Conservation (phyloP, 306 rosid genomes). For the Fragaria nilgerrensis region DNA sequence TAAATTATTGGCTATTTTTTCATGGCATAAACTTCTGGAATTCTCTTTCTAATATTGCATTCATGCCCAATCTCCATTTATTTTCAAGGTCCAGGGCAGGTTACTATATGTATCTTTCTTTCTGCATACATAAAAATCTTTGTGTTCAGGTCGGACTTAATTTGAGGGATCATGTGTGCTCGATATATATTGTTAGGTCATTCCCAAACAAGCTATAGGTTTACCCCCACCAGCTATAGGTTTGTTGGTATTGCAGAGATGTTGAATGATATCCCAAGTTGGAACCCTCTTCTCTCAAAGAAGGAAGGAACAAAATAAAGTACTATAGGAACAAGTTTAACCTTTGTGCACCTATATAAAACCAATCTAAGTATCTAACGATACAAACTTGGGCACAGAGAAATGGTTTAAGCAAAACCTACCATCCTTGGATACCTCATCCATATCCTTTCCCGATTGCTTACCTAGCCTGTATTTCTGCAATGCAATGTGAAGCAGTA, state of each 20-base stretch:
- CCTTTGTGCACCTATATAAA: neutral
- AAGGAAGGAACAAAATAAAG: neutral
- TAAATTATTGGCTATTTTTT: neutral
- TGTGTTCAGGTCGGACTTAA: neutral
- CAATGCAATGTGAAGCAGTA: slow-evolving; percentile 33
- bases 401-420: slow-evolving; percentile 30
- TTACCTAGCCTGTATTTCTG: slow-evolving; percentile 97
- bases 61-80: neutral
- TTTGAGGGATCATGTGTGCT: neutral
- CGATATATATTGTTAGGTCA: neutral
- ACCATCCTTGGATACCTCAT: slow-evolving; percentile 91
- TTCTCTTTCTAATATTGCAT: neutral
- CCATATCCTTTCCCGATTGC: slow-evolving; percentile 93
- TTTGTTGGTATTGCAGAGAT: neutral
- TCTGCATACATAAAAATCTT: neutral
- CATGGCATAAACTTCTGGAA: neutral
- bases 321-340: neutral
- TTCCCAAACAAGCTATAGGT: neutral
- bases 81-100: neutral
- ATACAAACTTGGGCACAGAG: slow-evolving; percentile 8
- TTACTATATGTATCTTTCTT: neutral
- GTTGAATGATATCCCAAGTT: neutral
- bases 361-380: neutral
- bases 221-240: neutral
- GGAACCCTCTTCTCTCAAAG: neutral